Conservation (phyloP, 2,329 filamentous ascomycete species). For the Xylariaceae sp. region DNA sequence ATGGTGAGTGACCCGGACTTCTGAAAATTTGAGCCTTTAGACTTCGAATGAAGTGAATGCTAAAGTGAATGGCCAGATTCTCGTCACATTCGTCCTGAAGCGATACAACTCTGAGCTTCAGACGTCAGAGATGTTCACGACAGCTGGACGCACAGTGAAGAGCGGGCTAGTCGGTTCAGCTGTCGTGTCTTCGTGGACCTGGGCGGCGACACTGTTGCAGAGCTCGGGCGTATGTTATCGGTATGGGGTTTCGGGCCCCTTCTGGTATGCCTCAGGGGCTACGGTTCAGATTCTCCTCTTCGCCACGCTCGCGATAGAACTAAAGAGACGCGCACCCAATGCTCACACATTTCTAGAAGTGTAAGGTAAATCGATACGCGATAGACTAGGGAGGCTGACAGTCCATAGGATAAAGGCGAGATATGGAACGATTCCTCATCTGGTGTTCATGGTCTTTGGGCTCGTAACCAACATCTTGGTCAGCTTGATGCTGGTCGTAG, state of each 20-base stretch:
- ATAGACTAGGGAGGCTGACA: no score
- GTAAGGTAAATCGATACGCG: constrained; percentile 37
- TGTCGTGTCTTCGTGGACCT: constrained; percentile 92
- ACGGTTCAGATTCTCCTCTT: constrained; percentile 87
- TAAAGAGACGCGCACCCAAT: constrained; percentile 83
- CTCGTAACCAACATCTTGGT: constrained; percentile 77
- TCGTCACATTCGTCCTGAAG: constrained; percentile 66
- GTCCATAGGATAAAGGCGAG: constrained; percentile 24
- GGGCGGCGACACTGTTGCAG: constrained; percentile 80
- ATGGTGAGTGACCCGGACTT: constrained; percentile 42
- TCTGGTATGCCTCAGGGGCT: constrained; percentile 53
- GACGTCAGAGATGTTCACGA: constrained; percentile 90
- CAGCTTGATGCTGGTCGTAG: constrained; percentile 83
- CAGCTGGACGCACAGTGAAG: constrained; percentile 82
- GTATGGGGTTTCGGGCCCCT: constrained; percentile 62
- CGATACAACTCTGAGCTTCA: constrained; percentile 64
- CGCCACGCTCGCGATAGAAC: constrained; percentile 82
- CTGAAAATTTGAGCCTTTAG: no score
- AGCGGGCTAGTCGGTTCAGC: constrained; percentile 82
- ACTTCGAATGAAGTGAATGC: not conserved
- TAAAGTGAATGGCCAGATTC: constrained; percentile 37
- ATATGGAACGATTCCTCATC: constrained; percentile 50
- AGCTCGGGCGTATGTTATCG: constrained; percentile 77
- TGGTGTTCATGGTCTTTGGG: constrained; percentile 78
- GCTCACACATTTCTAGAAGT: constrained; percentile 83